phyloP scores from a whole-genome alignment of 345 rosid species.

The Populus simonii region DNA sequence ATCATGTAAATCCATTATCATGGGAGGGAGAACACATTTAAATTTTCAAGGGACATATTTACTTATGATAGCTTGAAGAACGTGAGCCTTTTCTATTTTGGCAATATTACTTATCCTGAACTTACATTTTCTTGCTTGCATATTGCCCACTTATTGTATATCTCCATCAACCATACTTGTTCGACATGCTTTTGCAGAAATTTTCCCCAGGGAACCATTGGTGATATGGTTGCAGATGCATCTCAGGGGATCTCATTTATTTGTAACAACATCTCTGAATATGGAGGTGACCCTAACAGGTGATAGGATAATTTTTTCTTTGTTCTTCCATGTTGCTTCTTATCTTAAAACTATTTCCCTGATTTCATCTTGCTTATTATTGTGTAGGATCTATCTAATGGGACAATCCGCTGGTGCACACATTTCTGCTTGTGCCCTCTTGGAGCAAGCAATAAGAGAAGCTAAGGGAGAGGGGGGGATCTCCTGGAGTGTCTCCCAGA shows the following conservation, averaged over 20 bases:
- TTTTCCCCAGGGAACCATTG: constrained; percentile 37
- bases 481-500: constrained; percentile 31
- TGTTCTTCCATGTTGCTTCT: background rate
- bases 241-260: constrained; percentile 32
- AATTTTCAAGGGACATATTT: background rate
- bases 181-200: constrained; percentile 25
- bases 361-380: constrained; percentile 19
- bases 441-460: constrained; percentile 35
- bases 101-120: background rate
- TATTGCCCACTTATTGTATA: constrained; percentile 2
- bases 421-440: constrained; percentile 30
- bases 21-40: background rate
- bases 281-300: constrained; percentile 36
- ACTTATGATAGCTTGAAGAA: constrained; percentile 4
- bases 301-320: background rate
- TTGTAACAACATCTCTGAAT: constrained; percentile 31
- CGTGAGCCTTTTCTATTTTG: background rate
- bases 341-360: constrained; percentile 17
- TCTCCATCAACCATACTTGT: constrained; percentile 6
- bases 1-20: background rate
- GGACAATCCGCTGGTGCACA: constrained; percentile 38
- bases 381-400: constrained; percentile 31
- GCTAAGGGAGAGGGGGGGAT: constrained; percentile 18
- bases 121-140: background rate
- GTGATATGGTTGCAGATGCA: constrained; percentile 34